Conservation (phyloP, 179 eudicot species). For the Monotropa hypopitys region DNA sequence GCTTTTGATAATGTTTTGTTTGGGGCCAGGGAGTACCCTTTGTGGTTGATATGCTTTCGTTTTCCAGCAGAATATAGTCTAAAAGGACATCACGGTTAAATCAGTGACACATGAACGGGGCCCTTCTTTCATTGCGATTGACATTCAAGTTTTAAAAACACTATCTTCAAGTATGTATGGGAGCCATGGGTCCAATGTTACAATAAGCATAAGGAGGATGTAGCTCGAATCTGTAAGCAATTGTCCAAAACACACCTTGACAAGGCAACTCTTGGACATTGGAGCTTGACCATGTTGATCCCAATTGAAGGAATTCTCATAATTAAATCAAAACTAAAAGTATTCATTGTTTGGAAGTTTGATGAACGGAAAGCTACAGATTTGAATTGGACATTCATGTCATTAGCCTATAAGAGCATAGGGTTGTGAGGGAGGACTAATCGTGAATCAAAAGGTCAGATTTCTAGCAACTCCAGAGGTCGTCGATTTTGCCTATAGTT, state of each 20-base stretch:
- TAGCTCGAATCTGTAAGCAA: not conserved
- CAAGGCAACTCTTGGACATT: not conserved
- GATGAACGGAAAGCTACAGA: not conserved
- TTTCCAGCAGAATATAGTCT: no score
- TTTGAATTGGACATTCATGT: not conserved
- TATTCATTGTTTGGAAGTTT: not conserved
- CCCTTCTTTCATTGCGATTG: not conserved
- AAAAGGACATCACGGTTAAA: not conserved
- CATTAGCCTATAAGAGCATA: not conserved
- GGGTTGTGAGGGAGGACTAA: not conserved
- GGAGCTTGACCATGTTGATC: not conserved
- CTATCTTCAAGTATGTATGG: not conserved
- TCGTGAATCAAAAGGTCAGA: not conserved
- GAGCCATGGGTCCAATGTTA: not conserved
- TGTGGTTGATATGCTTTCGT: not conserved
- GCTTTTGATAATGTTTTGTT: not conserved
- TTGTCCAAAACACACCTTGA: not conserved
- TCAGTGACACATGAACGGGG: not conserved
- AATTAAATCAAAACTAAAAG: not conserved
- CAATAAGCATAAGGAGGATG: not conserved
- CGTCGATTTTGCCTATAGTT: not conserved
- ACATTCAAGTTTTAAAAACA: not conserved
- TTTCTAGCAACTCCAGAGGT: not conserved
- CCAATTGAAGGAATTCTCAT: not conserved
- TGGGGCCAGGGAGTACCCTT: not conserved